These are phyloP conservation scores for Bothriochloa decipiens DNA, from an alignment of 176 grass and related monocot genomes.

Conservation along the genomic window DNA sequence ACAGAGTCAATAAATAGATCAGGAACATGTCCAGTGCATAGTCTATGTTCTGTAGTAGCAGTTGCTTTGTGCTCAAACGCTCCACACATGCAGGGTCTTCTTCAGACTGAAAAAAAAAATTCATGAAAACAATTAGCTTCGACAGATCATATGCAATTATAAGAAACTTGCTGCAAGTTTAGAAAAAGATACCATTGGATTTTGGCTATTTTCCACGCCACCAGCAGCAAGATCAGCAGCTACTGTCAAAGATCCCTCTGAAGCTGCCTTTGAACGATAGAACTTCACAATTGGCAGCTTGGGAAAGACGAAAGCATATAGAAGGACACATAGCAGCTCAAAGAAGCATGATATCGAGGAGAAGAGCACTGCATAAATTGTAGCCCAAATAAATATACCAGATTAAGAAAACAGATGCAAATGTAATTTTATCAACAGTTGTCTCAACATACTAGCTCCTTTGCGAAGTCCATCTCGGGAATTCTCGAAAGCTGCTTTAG, in stretches of 20 bases:
- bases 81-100: constrained; percentile 44
- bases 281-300: constrained; percentile 66
- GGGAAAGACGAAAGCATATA: constrained; percentile 70
- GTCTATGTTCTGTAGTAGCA: constrained; percentile 63
- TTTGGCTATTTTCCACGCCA: constrained; percentile 42
- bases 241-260: constrained; percentile 64
- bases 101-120: constrained; percentile 44
- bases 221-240: constrained; percentile 68
- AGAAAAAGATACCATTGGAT: constrained; percentile 13
- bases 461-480: constrained; percentile 69
- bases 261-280: constrained; percentile 68
- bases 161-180: constrained; percentile 5
- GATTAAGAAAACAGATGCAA: neutral
- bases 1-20: constrained; percentile 65
- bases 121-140: neutral
- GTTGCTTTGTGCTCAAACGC: constrained; percentile 58
- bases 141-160: neutral
- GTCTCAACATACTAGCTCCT: constrained; percentile 57
- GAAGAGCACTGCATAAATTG: constrained; percentile 62
- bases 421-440: constrained; percentile 5
- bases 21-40: constrained; percentile 60
- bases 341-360: constrained; percentile 65
- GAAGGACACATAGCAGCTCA: constrained; percentile 59
- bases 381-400: constrained; percentile 1
- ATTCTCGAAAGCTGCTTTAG: constrained; percentile 72